phyloP scores from a whole-genome alignment of 306 rosid species.

The Alnus glutinosa region DNA sequence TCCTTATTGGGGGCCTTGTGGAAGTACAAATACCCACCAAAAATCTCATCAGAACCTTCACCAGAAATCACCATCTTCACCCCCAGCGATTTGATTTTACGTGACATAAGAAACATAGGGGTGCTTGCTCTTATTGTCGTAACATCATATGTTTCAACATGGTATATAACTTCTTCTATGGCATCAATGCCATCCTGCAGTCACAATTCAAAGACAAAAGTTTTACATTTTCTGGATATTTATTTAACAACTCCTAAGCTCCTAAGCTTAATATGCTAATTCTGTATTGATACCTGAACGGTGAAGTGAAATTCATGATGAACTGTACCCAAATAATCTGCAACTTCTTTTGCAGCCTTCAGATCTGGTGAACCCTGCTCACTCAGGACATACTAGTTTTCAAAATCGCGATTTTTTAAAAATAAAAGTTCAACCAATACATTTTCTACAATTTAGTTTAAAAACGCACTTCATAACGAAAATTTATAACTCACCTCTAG shows the following conservation, averaged over 20 bases:
- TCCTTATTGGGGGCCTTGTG: slow-evolving; percentile 99
- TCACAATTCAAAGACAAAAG: slow-evolving; percentile 15
- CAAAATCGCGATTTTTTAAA: background rate
- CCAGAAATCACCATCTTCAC: slow-evolving; percentile 97
- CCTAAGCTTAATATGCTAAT: background rate
- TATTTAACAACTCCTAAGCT: background rate
- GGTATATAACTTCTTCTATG: slow-evolving; percentile 91
- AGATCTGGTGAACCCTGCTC: slow-evolving; percentile 95
- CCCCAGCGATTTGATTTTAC: slow-evolving; percentile 93
- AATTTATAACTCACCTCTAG: slow-evolving; percentile 55
- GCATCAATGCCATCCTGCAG: slow-evolving; percentile 93
- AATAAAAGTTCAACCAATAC: too few species aligned
- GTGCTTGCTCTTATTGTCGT: slow-evolving; percentile 96
- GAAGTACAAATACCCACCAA: slow-evolving; percentile 94
- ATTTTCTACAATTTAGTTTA: too few species aligned
- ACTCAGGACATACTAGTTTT: slow-evolving; percentile 7
- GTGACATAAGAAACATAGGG: slow-evolving; percentile 95
- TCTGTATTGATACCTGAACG: slow-evolving; percentile 62
- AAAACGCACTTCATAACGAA: background rate
- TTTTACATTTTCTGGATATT: background rate
- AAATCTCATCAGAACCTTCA: slow-evolving; percentile 96
- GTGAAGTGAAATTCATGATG: slow-evolving; percentile 89
- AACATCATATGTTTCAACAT: slow-evolving; percentile 91
- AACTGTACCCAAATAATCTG: slow-evolving; percentile 83
- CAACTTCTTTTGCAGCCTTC: slow-evolving; percentile 95